Evolutionary conservation across 2,329 filamentous ascomycete species (phyloP), one percentile per base, ranked within the genome.

Genomic region (Xylariaceae sp.): DNA sequence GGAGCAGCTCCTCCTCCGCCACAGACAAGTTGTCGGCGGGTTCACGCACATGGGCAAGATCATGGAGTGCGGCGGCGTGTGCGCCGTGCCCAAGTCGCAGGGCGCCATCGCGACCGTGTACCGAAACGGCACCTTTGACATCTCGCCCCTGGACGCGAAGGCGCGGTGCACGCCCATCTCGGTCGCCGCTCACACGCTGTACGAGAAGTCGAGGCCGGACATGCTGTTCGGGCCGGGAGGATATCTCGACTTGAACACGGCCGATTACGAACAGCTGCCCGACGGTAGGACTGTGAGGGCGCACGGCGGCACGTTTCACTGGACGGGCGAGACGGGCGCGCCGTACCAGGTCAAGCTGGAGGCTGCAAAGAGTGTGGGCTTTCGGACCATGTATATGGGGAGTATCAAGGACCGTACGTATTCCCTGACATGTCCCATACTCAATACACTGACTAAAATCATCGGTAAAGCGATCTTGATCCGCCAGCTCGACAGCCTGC

Each of bases 21-120:
- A n/a, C n/a, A n/a, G n/a, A 13, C 37, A 50, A 21, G 38, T n/a
- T n/a, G n/a, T 52, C 5, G 70, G 68, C 0, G 61, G 60, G 0
- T 65, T 67, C 23, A 59, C 59, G 6, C 70, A 76, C 47, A 73
- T 76, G 69, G 74, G 73, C 7, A 75, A 78, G 56, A 69, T 76
- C 8, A 61, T 76, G 55, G 73, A 76, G 46, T 76, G 72, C 14
- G 72, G 71, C 1, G 62, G 68, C 0, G 47, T 61, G 1, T 76
- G 71, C 47, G 65, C 70, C 0, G 52, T 57, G 0, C 73, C 72
- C 0, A 76, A 75, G 40, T 62, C 63, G 0, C 53, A 54, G 3
- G 66, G 63, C 4, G 65, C 63, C 3, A 49, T 66, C 0, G 65
- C 68, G 0, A 68, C 63, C 0, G 46, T 73, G 0, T 66, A 65